Evolutionary conservation across 2,329 filamentous ascomycete genomes (phyloP).

Genomic region (Nannizziopsis arthrosporioides): DNA sequence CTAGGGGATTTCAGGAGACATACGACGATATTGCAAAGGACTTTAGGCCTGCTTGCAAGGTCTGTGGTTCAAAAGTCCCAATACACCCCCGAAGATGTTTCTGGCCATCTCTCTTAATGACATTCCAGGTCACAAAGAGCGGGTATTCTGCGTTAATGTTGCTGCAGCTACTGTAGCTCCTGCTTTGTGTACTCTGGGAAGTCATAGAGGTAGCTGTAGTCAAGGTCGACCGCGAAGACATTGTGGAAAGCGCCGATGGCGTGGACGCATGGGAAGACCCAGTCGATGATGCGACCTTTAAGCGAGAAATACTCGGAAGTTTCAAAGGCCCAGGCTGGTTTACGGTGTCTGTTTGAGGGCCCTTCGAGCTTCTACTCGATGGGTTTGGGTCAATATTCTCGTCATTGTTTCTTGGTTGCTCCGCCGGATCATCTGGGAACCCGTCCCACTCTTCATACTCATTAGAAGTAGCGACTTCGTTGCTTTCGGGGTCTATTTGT

Average conservation of each 20-base stretch:
- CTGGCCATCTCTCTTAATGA: constrained; percentile 47
- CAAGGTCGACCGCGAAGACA: constrained; percentile 36
- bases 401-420: constrained; percentile 1
- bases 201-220: constrained; percentile 33
- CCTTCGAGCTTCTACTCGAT: not conserved
- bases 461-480: constrained; percentile 11
- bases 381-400: constrained; percentile 6
- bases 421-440: not conserved
- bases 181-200: constrained; percentile 27
- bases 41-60: constrained; percentile 59
- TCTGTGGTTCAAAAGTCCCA: constrained; percentile 75
- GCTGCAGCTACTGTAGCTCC: constrained; percentile 7
- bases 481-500: constrained; percentile 11
- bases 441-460: constrained; percentile 20
- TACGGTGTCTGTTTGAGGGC: not conserved
- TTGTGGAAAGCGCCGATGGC: constrained; percentile 37
- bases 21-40: constrained; percentile 74
- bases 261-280: constrained; percentile 31
- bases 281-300: constrained; percentile 20
- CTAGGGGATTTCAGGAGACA: constrained; percentile 23
- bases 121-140: constrained; percentile 94
- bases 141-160: constrained; percentile 41
- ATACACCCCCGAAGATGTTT: constrained; percentile 83
- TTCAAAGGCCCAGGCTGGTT: not conserved
- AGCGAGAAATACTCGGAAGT: constrained; percentile 10